These are phyloP conservation scores for Chlorella vulgaris DNA, from an alignment of 139 green algal species.

Conservation along the genomic window DNA sequence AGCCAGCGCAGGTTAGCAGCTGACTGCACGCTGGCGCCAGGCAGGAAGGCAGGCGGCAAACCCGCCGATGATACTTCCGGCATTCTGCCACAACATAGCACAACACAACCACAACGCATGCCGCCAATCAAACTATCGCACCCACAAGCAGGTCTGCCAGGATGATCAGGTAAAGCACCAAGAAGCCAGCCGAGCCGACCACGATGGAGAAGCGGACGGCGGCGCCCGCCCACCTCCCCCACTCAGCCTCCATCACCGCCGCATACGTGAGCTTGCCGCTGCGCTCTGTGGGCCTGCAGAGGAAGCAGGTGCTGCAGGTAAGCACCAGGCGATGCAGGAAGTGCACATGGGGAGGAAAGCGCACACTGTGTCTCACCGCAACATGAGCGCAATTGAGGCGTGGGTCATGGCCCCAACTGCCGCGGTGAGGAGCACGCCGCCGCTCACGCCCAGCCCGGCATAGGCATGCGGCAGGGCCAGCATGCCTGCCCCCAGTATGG, in stretches of 20 bases:
- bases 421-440: constrained; percentile 1
- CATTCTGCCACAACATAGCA: background rate
- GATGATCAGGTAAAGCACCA: constrained; percentile 28
- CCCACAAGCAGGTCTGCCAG: constrained; percentile 36
- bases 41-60: background rate
- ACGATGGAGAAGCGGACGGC: constrained; percentile 28
- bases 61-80: background rate
- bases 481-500: constrained; percentile 24
- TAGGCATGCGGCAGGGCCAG: constrained; percentile 31
- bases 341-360: background rate
- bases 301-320: background rate
- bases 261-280: constrained; percentile 24
- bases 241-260: constrained; percentile 28
- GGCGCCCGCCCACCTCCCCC: constrained; percentile 25
- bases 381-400: constrained; percentile 20
- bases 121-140: background rate
- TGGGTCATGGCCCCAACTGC: constrained; percentile 17
- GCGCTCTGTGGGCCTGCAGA: constrained; percentile 19
- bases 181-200: constrained; percentile 8
- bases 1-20: too few species aligned
- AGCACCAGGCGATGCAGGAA: background rate
- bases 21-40: too few species aligned
- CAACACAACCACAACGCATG: background rate
- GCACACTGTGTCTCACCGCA: constrained; percentile 1
- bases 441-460: constrained; percentile 21